Percentiles rank a stretch among this genome's conserved stretches.
Conservation (phyloP, 2,329 filamentous ascomycete species). For the Pseudocercospora fijiensis region DNA sequence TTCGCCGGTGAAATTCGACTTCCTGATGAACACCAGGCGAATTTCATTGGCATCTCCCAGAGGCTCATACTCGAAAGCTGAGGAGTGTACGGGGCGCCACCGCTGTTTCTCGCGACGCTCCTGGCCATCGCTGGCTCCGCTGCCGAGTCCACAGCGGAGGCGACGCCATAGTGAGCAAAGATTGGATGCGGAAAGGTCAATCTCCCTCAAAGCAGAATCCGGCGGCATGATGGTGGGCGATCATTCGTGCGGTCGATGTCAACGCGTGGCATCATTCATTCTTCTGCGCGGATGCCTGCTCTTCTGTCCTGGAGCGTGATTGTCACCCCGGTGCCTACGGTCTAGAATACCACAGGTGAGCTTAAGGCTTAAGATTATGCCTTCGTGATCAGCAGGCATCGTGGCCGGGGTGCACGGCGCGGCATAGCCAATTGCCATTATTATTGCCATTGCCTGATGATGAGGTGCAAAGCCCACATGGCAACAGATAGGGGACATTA, state of each 20-base stretch:
- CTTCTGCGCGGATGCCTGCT: neutral
- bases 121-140: neutral
- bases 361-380: neutral
- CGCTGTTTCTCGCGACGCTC: neutral
- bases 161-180: neutral
- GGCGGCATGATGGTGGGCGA: neutral
- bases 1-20: neutral
- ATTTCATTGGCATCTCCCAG: conserved; percentile 1
- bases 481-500: neutral
- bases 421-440: neutral
- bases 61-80: conserved; percentile 5
- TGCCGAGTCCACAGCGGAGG: neutral
- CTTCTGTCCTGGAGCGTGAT: neutral
- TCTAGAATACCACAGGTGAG: neutral
- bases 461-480: neutral
- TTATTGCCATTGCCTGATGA: no score
- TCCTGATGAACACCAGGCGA: neutral
- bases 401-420: neutral
- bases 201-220: neutral
- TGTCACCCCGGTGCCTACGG: neutral
- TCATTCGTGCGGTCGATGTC: neutral
- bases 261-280: conserved; percentile 2
- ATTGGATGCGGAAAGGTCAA: neutral
- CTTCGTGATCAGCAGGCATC: neutral
- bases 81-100: neutral